Evolutionary conservation across 805 yeast genomes (phyloP).

Genomic region (Candida gorgasii): DNA sequence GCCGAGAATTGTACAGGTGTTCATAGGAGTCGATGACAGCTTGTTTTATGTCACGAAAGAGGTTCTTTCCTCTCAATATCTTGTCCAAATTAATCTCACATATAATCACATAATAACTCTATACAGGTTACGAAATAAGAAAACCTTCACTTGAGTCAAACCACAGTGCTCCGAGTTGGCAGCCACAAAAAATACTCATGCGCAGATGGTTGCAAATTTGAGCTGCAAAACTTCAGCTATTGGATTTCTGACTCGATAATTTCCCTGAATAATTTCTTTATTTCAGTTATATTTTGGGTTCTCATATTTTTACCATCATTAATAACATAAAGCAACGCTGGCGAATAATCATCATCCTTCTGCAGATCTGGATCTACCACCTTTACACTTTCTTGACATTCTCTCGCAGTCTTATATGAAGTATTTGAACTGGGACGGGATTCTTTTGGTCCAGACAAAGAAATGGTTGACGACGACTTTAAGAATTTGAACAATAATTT

Average conservation of each 20-base stretch:
- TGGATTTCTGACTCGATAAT: slow-evolving; percentile 2
- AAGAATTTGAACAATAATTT: background rate
- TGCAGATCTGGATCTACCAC: background rate
- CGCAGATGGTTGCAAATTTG: slow-evolving; percentile 3
- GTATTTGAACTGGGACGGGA: background rate
- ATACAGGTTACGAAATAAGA: too few species aligned
- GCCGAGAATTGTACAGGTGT: too few species aligned
- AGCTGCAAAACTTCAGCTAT: background rate
- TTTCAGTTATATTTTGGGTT: background rate
- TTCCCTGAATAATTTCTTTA: background rate
- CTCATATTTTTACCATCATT: background rate
- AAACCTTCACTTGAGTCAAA: background rate
- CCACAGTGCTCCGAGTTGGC: background rate
- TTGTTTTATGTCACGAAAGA: too few species aligned
- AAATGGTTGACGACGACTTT: background rate
- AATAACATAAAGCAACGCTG: slow-evolving; percentile 4
- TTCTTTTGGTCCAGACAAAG: background rate
- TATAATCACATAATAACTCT: too few species aligned
- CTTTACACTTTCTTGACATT: too few species aligned
- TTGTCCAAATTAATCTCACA: too few species aligned
- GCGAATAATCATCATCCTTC: background rate
- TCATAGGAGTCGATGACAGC: too few species aligned
- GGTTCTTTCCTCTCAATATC: too few species aligned
- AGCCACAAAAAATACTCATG: too few species aligned
- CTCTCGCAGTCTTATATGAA: background rate